Base-by-base conservation (phyloP, 768 basidiomycete genomes). In the Tylopilus balloui region DNA sequence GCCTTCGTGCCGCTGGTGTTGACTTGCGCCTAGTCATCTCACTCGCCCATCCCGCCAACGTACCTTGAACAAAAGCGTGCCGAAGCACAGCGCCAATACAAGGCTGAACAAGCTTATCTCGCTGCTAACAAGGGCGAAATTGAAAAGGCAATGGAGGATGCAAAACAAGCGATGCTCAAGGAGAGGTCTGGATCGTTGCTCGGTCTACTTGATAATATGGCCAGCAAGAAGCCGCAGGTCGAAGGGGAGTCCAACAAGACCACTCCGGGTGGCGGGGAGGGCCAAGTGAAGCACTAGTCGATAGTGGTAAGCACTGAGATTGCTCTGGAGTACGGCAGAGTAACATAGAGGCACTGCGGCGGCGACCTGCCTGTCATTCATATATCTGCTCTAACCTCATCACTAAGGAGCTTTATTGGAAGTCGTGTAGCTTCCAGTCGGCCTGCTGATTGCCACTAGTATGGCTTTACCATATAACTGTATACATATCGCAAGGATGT, bases 71-170 rank as follows among this genome's bases (percentile, higher is more conserved):
- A 73, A 51, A 77, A 76, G 60, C 75, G 78, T 2, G 59, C 61
- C 24, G 74, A 78, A 52, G 78, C 78, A 12, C 80, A 81, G 57
- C 62, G 60, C 29, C 66, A 71, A 41, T 81, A 80, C 66, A 67
- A 61, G 48, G 77, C 79, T 48, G 80, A 81, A 51, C 74, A 77
- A 49, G 71, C 74, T 44, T 80, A 78, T 58, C 72, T 81, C 53
- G 64, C 64, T 28, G 60, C 75, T 34, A 74, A 81, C 67, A 79
- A 75, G 61, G 72, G 56, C 28, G 69, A 76, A 42, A 78, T 80
- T 53, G 76, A 80, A 52, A 63, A 69, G 45, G 45, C 71, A 58
- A 63, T 80, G 56, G 78, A 80, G 58, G 78, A 79, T 45, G 78
- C 80, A 36, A 70, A 66, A 46, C 69, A 80, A 59, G 71, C 71